Conservation (phyloP, 805 yeast species). For the Yarrowia sp. region DNA sequence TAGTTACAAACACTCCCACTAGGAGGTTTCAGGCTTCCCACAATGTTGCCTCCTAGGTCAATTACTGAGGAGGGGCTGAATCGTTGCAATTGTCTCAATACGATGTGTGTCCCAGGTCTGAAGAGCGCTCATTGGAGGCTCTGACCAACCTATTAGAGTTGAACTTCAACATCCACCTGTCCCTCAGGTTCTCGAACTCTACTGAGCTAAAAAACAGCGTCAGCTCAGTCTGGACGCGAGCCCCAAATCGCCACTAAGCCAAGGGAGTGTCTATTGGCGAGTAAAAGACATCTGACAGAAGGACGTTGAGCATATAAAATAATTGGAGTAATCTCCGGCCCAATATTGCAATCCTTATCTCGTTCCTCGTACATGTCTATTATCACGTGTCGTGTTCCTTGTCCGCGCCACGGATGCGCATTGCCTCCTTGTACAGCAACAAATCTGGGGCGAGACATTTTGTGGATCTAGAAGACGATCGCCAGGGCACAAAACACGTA, state of each 20-base stretch:
- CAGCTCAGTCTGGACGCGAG: not conserved
- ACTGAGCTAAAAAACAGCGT: not conserved
- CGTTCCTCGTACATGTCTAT: not conserved
- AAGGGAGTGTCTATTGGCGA: not conserved
- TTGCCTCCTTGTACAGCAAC: not conserved
- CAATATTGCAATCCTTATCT: not conserved
- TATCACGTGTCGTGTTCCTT: not conserved
- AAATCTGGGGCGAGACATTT: not conserved
- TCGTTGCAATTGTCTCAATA: too few species aligned
- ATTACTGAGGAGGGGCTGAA: too few species aligned
- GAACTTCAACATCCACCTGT: not conserved
- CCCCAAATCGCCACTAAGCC: not conserved
- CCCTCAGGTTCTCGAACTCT: not conserved
- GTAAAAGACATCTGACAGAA: not conserved
- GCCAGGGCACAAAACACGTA: not conserved
- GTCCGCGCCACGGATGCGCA: not conserved
- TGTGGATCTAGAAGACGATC: not conserved
- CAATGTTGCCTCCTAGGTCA: too few species aligned
- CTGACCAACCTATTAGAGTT: too few species aligned
- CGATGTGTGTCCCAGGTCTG: too few species aligned
- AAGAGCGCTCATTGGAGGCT: too few species aligned
- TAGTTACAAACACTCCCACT: too few species aligned
- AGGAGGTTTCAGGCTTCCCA: too few species aligned
- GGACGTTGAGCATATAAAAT: not conserved
- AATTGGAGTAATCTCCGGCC: not conserved